phyloP scores from a whole-genome alignment of 192 early-diverging fungal species.

The Jimgerdemannia flammicorona region DNA sequence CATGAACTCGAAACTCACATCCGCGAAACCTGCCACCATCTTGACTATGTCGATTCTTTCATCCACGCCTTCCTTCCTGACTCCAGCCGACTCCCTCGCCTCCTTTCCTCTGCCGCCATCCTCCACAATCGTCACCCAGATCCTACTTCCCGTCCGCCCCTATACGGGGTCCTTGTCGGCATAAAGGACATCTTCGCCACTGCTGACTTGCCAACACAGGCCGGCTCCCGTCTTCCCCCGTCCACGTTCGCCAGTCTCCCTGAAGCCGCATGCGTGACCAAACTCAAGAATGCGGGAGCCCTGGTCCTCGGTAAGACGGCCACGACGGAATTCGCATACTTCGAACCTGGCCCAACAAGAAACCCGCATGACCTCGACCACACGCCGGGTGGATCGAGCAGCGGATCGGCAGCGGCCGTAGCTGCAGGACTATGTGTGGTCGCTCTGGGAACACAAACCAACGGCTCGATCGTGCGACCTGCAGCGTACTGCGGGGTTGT shows the following conservation, averaged over 20 bases:
- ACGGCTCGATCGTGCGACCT: constrained; percentile 50
- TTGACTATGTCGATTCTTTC: not conserved
- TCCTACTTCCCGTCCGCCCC: not conserved
- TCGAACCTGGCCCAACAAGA: constrained; percentile 4
- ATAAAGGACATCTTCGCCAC: not conserved
- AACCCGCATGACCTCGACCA: constrained; percentile 14
- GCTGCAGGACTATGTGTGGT: constrained; percentile 11
- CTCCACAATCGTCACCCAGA: not conserved
- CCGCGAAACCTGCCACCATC: no score
- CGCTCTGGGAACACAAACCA: constrained; percentile 57
- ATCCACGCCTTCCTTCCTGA: not conserved
- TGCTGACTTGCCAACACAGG: not conserved
- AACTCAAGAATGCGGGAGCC: not conserved
- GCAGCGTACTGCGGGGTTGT: constrained; percentile 55
- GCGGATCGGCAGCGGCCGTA: constrained; percentile 21
- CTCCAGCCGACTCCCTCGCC: not conserved
- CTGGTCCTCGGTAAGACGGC: constrained; percentile 10
- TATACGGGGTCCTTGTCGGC: not conserved
- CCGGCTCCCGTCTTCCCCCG: not conserved
- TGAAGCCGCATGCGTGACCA: not conserved
- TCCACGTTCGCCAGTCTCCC: not conserved
- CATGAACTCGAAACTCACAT: no score
- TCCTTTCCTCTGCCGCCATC: not conserved
- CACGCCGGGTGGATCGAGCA: constrained; percentile 21
- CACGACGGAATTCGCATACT: constrained; percentile 7